phyloP scores from a whole-genome alignment of 148 eudicot species.

The Cornus suecica region DNA sequence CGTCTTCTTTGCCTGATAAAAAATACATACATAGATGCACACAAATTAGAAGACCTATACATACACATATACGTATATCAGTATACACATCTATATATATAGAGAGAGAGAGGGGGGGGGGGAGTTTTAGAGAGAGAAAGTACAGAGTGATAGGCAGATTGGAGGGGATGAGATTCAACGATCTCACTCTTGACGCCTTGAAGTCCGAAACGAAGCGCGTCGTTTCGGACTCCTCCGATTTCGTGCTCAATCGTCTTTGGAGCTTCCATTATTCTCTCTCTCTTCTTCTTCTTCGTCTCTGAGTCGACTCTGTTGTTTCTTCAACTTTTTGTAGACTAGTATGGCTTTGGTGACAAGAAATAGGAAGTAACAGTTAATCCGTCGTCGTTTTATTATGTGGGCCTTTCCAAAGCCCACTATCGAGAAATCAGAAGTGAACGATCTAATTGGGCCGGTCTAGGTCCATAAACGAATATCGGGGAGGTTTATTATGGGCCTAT shows the following conservation, averaged over 20 bases:
- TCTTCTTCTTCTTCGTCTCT: slow-evolving; percentile 4
- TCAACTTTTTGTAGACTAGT: too few species aligned
- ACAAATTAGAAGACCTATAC: background rate
- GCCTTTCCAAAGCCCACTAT: background rate
- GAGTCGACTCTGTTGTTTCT: background rate
- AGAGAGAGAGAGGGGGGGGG: slow-evolving; percentile 4
- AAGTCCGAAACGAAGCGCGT: slow-evolving; percentile 76
- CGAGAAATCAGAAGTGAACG: too few species aligned
- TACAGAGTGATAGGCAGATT: slow-evolving; percentile 62
- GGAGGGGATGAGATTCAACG: slow-evolving; percentile 74
- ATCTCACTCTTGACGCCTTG: slow-evolving; percentile 83
- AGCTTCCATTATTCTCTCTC: slow-evolving; percentile 35
- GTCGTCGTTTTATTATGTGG: background rate
- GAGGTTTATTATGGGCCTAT: too few species aligned
- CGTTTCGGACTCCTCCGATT: slow-evolving; percentile 63
- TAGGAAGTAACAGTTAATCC: background rate
- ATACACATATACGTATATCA: background rate
- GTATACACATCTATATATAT: background rate
- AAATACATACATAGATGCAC: background rate
- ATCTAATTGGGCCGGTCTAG: too few species aligned
- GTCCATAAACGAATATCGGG: too few species aligned
- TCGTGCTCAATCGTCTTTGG: slow-evolving; percentile 57
- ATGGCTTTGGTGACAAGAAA: slow-evolving; percentile 11
- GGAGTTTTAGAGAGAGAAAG: background rate
- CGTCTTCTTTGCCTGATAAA: slow-evolving; percentile 37